Conservation (phyloP, 805 yeast species). For the Millerozyma acaciae region DNA sequence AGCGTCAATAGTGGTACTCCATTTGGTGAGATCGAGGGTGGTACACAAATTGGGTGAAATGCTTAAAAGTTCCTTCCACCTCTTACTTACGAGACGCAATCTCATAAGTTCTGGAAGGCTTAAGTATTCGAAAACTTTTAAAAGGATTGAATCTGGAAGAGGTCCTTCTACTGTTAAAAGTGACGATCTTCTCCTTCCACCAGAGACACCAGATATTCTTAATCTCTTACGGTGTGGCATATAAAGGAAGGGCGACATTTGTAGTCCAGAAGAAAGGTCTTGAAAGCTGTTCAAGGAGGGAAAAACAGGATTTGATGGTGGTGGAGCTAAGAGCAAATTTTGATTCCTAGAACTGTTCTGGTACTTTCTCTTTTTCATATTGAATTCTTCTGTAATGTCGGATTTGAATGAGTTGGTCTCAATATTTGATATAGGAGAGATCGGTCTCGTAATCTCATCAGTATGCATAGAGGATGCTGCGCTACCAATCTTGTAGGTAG, state of each 20-base stretch:
- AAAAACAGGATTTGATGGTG: slow-evolving; percentile 38
- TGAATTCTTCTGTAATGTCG: background rate
- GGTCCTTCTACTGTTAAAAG: slow-evolving; percentile 50
- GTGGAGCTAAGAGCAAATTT: slow-evolving; percentile 12
- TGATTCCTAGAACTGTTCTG: background rate
- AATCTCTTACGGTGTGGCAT: slow-evolving; percentile 53
- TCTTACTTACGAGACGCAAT: slow-evolving; percentile 52
- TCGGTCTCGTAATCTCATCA: slow-evolving; percentile 1
- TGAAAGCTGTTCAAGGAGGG: slow-evolving; percentile 34
- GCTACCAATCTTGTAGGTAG: slow-evolving; percentile 3
- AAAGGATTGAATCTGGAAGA: slow-evolving; percentile 56
- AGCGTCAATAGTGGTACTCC: slow-evolving; percentile 61
- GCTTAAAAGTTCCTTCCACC: slow-evolving; percentile 66
- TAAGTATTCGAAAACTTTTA: slow-evolving; percentile 50
- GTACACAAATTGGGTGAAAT: slow-evolving; percentile 52
- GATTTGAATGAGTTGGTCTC: slow-evolving; percentile 1
- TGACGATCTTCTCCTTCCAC: slow-evolving; percentile 50
- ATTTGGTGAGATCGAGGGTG: slow-evolving; percentile 54
- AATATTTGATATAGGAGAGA: slow-evolving; percentile 5
- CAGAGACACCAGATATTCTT: slow-evolving; percentile 42
- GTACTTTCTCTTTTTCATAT: slow-evolving; percentile 2
- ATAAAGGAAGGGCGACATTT: slow-evolving; percentile 39
- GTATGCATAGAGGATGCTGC: background rate
- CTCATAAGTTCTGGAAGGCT: slow-evolving; percentile 60
- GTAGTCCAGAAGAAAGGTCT: slow-evolving; percentile 8